Conservation (phyloP, 495 filamentous ascomycete species). For the Penicillium pulvis region DNA sequence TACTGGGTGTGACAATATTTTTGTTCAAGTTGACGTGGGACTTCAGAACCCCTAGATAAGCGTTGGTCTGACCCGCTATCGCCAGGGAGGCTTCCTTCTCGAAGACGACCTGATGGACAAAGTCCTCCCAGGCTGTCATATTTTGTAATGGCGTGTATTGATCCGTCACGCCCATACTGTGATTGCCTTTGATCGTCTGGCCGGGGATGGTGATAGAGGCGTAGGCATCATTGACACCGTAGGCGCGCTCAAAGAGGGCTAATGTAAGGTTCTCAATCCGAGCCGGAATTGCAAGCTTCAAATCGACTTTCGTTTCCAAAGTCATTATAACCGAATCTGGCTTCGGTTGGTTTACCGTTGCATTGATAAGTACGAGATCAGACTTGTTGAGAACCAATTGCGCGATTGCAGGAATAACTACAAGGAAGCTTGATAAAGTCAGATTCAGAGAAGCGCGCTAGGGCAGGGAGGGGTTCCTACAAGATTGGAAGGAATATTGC, state of each 20-base stretch:
- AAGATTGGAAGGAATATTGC: conserved; percentile 42
- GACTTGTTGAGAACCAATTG: conserved; percentile 43
- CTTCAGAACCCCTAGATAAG: conserved; percentile 36
- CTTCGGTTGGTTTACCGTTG: conserved; percentile 33
- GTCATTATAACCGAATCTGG: conserved; percentile 35
- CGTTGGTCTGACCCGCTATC: conserved; percentile 28
- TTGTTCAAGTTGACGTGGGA: conserved; percentile 36
- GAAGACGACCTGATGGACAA: conserved; percentile 33
- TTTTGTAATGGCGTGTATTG: conserved; percentile 29
- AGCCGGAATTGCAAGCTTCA: conserved; percentile 35
- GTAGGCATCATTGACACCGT: conserved; percentile 30
- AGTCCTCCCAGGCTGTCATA: conserved; percentile 31
- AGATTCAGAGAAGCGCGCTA: neutral
- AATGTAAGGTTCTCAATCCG: conserved; percentile 37
- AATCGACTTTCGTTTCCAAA: conserved; percentile 33
- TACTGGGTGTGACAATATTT: conserved; percentile 35
- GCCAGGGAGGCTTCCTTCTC: conserved; percentile 30
- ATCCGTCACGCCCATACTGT: conserved; percentile 31
- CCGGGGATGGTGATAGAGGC: conserved; percentile 28
- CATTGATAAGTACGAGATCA: conserved; percentile 33
- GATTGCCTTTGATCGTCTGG: conserved; percentile 34
- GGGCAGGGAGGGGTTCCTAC: conserved; percentile 15
- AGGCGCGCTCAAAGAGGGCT: conserved; percentile 30
- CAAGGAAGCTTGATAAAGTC: conserved; percentile 36
- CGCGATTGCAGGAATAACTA: conserved; percentile 44